These are phyloP conservation scores for Linnemannia zychae DNA, from an alignment of 192 early-diverging fungal genomes.

Conservation along the genomic window DNA sequence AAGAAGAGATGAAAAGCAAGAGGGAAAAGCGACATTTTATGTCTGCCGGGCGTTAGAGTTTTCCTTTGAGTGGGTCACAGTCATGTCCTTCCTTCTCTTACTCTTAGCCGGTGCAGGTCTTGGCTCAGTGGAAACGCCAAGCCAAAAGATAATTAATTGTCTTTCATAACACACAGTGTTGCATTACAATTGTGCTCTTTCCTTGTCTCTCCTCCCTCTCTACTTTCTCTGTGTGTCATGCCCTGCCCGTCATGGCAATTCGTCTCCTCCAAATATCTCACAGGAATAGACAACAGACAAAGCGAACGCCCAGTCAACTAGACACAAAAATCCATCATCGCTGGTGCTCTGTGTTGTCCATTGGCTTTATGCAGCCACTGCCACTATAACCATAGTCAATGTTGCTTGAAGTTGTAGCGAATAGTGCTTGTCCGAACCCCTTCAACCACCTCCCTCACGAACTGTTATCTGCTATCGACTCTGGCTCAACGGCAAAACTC, in stretches of 20 bases:
- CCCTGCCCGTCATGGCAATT: not conserved
- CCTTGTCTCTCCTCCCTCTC: not conserved
- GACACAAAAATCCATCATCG: not conserved
- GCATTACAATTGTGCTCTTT: not conserved
- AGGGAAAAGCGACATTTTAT: not conserved
- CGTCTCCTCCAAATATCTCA: not conserved
- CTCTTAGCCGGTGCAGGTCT: slow-evolving; percentile 2
- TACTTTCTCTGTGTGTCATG: not conserved
- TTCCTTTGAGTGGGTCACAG: too few species aligned
- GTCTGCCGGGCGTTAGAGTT: not conserved
- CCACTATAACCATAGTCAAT: not conserved
- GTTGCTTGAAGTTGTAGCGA: not conserved
- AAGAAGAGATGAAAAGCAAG: not conserved
- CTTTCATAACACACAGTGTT: not conserved
- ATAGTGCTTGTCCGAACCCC: too few species aligned
- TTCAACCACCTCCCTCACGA: not conserved
- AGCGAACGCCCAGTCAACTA: not conserved
- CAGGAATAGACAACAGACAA: not conserved
- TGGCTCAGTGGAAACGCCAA: slow-evolving; percentile 16
- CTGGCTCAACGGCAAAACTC: not conserved
- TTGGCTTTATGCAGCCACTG: not conserved
- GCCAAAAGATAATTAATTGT: slow-evolving; percentile 3
- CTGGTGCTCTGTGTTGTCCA: not conserved
- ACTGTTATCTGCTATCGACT: not conserved
- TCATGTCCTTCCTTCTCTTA: too few species aligned